phyloP scores from a whole-genome alignment of 192 early-diverging fungal species.

The Jimgerdemannia flammicorona region DNA sequence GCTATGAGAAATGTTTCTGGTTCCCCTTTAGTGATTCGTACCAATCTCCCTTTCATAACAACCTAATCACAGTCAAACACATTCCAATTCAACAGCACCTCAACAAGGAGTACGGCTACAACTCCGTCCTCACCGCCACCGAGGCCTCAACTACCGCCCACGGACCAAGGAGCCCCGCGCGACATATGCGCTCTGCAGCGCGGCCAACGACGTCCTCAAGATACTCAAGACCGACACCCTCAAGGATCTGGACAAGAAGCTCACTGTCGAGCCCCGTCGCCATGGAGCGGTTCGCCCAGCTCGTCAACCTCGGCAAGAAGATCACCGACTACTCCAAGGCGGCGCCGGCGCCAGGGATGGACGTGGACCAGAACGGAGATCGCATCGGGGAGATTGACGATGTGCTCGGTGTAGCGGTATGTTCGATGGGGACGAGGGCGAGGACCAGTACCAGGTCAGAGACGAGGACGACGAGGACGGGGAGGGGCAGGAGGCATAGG shows the following conservation, averaged over 20 bases:
- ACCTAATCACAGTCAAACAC: neutral
- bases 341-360: slow-evolving; percentile 27
- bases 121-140: slow-evolving; percentile 78
- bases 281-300: slow-evolving; percentile 80
- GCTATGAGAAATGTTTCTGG: neutral
- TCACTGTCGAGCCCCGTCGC: slow-evolving; percentile 71
- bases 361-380: slow-evolving; percentile 54
- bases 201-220: slow-evolving; percentile 79
- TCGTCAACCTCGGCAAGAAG: slow-evolving; percentile 90
- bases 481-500: slow-evolving; percentile 41
- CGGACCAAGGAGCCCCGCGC: slow-evolving; percentile 85
- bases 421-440: slow-evolving; percentile 94
- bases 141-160: slow-evolving; percentile 84
- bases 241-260: slow-evolving; percentile 90
- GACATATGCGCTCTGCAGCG: slow-evolving; percentile 85
- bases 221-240: slow-evolving; percentile 79
- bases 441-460: slow-evolving; percentile 68
- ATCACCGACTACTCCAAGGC: slow-evolving; percentile 78
- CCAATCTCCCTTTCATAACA: no score
- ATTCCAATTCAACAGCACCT: slow-evolving; percentile 7
- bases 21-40: no score
- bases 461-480: slow-evolving; percentile 52
- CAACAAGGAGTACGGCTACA: slow-evolving; percentile 67
- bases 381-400: slow-evolving; percentile 69
- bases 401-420: slow-evolving; percentile 92